Conservation (phyloP, 2,329 filamentous ascomycete species). For the Fusarium vanettenii region DNA sequence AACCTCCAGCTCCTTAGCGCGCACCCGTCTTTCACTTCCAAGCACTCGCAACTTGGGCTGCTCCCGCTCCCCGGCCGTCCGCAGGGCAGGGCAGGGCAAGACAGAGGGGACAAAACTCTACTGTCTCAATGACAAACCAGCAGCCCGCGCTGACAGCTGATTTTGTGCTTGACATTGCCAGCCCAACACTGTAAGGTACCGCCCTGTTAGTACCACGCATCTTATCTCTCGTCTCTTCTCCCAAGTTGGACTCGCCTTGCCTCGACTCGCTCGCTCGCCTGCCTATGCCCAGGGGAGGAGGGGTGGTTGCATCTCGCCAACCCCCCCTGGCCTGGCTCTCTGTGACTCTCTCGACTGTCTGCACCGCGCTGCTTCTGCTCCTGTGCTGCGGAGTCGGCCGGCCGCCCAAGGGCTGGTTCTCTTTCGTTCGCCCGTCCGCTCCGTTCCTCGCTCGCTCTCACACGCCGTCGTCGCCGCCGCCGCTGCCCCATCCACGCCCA, state of each 20-base stretch:
- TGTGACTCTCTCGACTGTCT: constrained; percentile 7
- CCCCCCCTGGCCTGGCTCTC: constrained; percentile 3
- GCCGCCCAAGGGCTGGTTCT: constrained; percentile 4
- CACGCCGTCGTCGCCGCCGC: constrained; percentile 16
- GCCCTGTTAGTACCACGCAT: not conserved
- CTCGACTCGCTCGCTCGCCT: not conserved
- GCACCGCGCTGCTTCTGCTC: not conserved
- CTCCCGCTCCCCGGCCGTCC: constrained; percentile 1
- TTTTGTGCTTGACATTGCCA: constrained; percentile 14
- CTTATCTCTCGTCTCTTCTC: not conserved
- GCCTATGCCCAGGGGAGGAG: not conserved
- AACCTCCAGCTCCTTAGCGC: not conserved
- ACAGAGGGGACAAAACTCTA: constrained; percentile 2
- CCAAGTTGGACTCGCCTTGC: not conserved
- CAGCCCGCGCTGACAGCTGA: constrained; percentile 5
- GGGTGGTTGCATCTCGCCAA: not conserved
- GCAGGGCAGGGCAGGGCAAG: not conserved
- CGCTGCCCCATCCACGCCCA: constrained; percentile 24
- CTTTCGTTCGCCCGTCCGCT: constrained; percentile 27
- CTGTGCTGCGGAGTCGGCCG: constrained; percentile 12
- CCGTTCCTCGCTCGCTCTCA: constrained; percentile 27
- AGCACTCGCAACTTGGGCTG: not conserved
- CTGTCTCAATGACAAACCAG: not conserved
- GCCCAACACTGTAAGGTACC: constrained; percentile 16
- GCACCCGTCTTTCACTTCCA: not conserved